These are phyloP conservation scores for Fusarium brachygibbosum DNA, from an alignment of 2,329 filamentous ascomycete genomes.

Conservation along the genomic window DNA sequence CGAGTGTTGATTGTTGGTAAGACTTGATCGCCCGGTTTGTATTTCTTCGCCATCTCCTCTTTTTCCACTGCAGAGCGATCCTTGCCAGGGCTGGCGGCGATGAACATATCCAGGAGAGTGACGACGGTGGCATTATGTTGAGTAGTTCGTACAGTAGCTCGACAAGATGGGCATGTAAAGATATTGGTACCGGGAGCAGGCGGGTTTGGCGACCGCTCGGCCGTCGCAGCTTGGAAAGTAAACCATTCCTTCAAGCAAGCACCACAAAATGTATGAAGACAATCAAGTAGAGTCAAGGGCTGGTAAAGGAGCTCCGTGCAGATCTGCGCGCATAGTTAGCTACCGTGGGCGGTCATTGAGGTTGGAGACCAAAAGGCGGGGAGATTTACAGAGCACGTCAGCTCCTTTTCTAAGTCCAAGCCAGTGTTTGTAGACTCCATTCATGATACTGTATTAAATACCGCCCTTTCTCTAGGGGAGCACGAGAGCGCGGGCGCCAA, in stretches of 20 bases:
- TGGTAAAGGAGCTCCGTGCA: constrained; percentile 96
- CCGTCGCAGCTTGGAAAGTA: constrained; percentile 76
- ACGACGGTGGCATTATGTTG: constrained; percentile 91
- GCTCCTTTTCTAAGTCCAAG: constrained; percentile 88
- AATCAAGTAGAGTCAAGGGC: constrained; percentile 91
- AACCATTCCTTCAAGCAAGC: constrained; percentile 98
- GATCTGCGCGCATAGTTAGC: constrained; percentile 71
- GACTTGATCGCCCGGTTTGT: constrained; percentile 85
- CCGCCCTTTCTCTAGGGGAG: constrained; percentile 36
- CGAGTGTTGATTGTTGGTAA: constrained; percentile 71
- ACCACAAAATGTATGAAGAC: constrained; percentile 95
- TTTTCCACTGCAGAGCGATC: constrained; percentile 79
- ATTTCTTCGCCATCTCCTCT: constrained; percentile 79
- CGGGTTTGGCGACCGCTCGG: constrained; percentile 64
- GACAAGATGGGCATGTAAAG: constrained; percentile 94
- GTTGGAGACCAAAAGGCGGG: constrained; percentile 32
- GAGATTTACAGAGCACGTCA: constrained; percentile 85
- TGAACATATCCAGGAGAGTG: constrained; percentile 89
- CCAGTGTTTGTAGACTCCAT: constrained; percentile 67
- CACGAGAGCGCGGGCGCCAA: constrained; percentile 13
- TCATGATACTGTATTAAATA: constrained; percentile 49
- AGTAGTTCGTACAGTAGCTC: constrained; percentile 86
- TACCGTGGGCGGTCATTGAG: constrained; percentile 16
- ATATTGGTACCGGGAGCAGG: constrained; percentile 63
- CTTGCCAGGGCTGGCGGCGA: constrained; percentile 83